Base-by-base conservation (phyloP, 2,329 filamentous ascomycete genomes). In the Juglanconis oblonga region DNA sequence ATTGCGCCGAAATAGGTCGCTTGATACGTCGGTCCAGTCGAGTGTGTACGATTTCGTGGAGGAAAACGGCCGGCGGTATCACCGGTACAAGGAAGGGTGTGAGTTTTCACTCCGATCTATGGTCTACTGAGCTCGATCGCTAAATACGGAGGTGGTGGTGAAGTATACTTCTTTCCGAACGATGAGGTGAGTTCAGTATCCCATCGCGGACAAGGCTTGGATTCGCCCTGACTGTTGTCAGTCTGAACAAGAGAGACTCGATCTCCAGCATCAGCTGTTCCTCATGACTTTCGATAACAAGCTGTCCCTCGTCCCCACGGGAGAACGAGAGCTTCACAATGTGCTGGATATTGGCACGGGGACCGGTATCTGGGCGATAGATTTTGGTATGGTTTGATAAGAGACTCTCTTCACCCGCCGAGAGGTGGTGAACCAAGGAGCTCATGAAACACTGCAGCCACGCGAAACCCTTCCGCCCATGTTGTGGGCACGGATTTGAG, bases 351-450 rank as follows among this genome's bases (percentile, higher is more conserved):
- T 83, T 31, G 81, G 79, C 8, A 72, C 70, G 60, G 70, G 70
- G 10, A 82, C 80, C 6, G 79, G 79, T 5, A 79, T 79, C 50
- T 81, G 79, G 79, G 78, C 78, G 3, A 76, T 81, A 59, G 76
- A 79, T 49, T 75, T 79, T 29, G n/a, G 44, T 47, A 7, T 47
- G 44, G 44, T 8, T 47, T 9, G 4, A 38, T 13, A 38, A 7
- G 36, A 38, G 13, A 6, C 36, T 38, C 36, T 38, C 13, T n/a
- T 29, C 44, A 5, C 11, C 17, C 24, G 8, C 24, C 17, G 44
- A 47, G n/a, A 8, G n/a, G 17, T 13, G 8, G 4, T 47, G 8
- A 5, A 7, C 8, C 11, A 31, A n/a, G n/a, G 24, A 9, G 9
- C n/a, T 47, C 24, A 47, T 47, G 38, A 13, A 42, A 9, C 38